These are phyloP conservation scores for Fragaria vesca DNA, from an alignment of 306 rosid genomes.

Conservation along the genomic window DNA sequence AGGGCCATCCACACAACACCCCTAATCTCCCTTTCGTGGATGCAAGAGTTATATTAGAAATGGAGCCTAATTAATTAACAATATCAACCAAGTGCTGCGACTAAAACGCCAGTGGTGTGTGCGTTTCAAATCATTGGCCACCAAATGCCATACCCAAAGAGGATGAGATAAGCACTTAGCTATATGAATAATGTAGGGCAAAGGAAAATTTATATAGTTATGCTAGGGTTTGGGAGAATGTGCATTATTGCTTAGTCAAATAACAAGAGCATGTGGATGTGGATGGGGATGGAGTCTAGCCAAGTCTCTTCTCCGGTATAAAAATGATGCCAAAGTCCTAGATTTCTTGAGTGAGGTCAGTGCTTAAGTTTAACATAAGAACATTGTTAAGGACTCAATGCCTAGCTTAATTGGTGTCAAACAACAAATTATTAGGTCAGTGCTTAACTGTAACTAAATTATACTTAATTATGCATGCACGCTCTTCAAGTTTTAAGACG, in stretches of 20 bases:
- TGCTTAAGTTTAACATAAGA: neutral
- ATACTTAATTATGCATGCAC: too few relatives aligned
- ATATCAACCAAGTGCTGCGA: neutral
- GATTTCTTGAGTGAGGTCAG: slow-evolving; percentile 28
- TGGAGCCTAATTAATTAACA: neutral
- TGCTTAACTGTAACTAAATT: neutral
- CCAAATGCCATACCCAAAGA: neutral
- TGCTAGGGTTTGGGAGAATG: slow-evolving; percentile 21
- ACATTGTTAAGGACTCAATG: neutral
- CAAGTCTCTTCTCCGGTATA: slow-evolving; percentile 21
- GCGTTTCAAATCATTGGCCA: slow-evolving; percentile 8
- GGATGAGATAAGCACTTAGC: slow-evolving; percentile 19
- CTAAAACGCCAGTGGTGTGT: slow-evolving; percentile 12
- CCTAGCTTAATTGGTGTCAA: neutral
- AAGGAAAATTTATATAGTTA: neutral
- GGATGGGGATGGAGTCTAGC: slow-evolving; percentile 53
- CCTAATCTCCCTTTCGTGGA: slow-evolving; percentile 6
- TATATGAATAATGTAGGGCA: neutral
- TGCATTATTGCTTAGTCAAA: slow-evolving; percentile 31
- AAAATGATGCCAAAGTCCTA: slow-evolving; percentile 7
- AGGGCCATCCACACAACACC: slow-evolving; percentile 18
- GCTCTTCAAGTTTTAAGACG: too few relatives aligned
- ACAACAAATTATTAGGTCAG: neutral
- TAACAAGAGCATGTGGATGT: slow-evolving; percentile 11
- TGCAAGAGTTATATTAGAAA: neutral